phyloP scores from a whole-genome alignment of 768 basidiomycete species.

The Clathrus columnatus region DNA sequence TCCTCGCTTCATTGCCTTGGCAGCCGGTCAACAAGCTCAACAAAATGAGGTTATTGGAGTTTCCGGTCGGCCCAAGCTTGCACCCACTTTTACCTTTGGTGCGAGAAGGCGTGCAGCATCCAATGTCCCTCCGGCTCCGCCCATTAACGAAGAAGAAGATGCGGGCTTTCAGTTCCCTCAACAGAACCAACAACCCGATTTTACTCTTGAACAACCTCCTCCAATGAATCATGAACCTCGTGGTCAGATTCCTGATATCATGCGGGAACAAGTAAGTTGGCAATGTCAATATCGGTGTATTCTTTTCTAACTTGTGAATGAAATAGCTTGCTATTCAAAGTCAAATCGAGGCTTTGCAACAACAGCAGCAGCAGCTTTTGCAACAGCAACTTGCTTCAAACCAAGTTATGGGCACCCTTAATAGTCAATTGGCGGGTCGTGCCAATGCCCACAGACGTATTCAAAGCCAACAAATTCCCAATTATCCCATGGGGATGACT shows the following conservation, averaged over 20 bases:
- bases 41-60: slow-evolving; percentile 51
- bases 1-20: slow-evolving; percentile 79
- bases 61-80: slow-evolving; percentile 78
- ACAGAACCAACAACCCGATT: slow-evolving; percentile 36
- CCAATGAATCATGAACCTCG: slow-evolving; percentile 39
- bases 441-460: slow-evolving; percentile 62
- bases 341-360: slow-evolving; percentile 84
- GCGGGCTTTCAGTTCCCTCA: slow-evolving; percentile 77
- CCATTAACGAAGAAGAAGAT: slow-evolving; percentile 70
- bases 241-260: slow-evolving; percentile 78
- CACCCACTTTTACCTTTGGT: slow-evolving; percentile 89
- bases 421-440: slow-evolving; percentile 43
- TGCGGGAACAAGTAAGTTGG: slow-evolving; percentile 88
- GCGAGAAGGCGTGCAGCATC: slow-evolving; percentile 41
- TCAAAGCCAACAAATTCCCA: slow-evolving; percentile 48
- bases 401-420: slow-evolving; percentile 64
- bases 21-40: slow-evolving; percentile 58
- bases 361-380: slow-evolving; percentile 84
- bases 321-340: slow-evolving; percentile 76
- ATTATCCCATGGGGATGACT: slow-evolving; percentile 48
- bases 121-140: slow-evolving; percentile 50
- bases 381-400: slow-evolving; percentile 87
- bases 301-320: slow-evolving; percentile 7
- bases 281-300: too few relatives aligned
- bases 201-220: slow-evolving; percentile 24